Evolutionary conservation across 768 basidiomycete species (phyloP), one percentile per base, ranked within the genome.

Genomic region (Lactarius indigo): DNA sequence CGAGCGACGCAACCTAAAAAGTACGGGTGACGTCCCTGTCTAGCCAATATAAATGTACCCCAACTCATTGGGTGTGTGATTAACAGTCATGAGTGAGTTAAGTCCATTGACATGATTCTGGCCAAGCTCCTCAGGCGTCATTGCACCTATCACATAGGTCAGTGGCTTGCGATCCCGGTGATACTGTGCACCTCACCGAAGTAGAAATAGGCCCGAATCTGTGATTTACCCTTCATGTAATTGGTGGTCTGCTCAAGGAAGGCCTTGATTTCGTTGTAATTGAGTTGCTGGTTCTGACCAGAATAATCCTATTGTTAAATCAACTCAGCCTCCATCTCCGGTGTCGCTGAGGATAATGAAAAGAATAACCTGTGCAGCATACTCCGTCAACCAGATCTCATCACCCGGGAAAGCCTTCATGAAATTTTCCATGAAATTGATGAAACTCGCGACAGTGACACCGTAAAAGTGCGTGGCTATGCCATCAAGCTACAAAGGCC

Each of bases 401-500:
- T 52, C 3, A 33, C 76, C 75, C 64, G 73, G 71, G 72, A 84
- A 87, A 2, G 76, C 76, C 47, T 68, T 66, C 72, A 90, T 77
- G 71, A 83, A 82, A 1, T 76, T 70, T 10, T 72, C 71, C 58
- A 88, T 74, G 75, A 87, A 88, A 15, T 64, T n/a, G 61, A 85
- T 80, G 73, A 94, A 81, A 12, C 78, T 79, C 0, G 78, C 59
- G 2, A 81, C 67, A 17, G 77, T 65, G 17, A 78, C 83, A 59
- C 83, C 86, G 74, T 97, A 96, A 74, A 78, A 87, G 74, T 97
- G 95, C 59, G 87, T 60, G 56, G 86, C 85, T 2, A 89, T 60
- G 26, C 66, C 76, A 72, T 87, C 81, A 57, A 90, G 59, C 89
- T 91, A 64, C 37, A 5, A n/a, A 4, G 15, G 2, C 1, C 17